Evolutionary conservation across 2,329 filamentous ascomycete genomes (phyloP).

Genomic region (Cordyceps tenuipes): DNA sequence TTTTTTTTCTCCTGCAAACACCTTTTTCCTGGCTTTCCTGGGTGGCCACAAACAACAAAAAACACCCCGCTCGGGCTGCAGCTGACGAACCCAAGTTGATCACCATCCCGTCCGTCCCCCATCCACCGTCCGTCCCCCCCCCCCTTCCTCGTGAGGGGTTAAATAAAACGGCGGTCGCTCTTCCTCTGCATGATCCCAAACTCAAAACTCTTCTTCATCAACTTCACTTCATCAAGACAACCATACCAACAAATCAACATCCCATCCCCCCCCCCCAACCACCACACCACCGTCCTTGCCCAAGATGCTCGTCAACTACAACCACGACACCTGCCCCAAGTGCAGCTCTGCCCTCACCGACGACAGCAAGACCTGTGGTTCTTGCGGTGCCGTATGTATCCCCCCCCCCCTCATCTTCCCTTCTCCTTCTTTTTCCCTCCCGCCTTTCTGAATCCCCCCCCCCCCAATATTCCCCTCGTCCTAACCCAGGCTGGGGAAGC

Average conservation of each 20-base stretch:
- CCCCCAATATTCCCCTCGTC: too few relatives aligned
- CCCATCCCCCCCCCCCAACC: too few relatives aligned
- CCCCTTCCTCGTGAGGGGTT: not conserved
- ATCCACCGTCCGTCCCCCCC: too few relatives aligned
- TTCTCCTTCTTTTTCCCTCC: not conserved
- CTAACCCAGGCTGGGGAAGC: too few relatives aligned
- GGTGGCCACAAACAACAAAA: too few relatives aligned
- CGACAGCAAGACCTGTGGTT: conserved; percentile 43
- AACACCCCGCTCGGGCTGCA: not conserved
- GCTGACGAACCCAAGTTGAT: not conserved
- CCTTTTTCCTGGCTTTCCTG: too few relatives aligned
- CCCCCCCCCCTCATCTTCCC: not conserved
- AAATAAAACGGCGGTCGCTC: too few relatives aligned
- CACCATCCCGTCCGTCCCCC: too few relatives aligned
- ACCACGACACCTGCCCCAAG: conserved; percentile 45
- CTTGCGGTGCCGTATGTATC: conserved; percentile 47
- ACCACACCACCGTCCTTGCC: too few relatives aligned
- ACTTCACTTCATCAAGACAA: not conserved
- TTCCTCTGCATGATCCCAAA: not conserved
- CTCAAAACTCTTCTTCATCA: not conserved
- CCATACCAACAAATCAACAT: not conserved
- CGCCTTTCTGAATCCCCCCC: not conserved
- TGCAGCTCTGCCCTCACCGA: conserved; percentile 41
- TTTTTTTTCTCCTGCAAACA: too few relatives aligned
- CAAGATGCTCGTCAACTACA: conserved; percentile 27